Evolutionary conservation across 148 eudicot genomes (phyloP).

Genomic region (Rhododendron ovatum): DNA sequence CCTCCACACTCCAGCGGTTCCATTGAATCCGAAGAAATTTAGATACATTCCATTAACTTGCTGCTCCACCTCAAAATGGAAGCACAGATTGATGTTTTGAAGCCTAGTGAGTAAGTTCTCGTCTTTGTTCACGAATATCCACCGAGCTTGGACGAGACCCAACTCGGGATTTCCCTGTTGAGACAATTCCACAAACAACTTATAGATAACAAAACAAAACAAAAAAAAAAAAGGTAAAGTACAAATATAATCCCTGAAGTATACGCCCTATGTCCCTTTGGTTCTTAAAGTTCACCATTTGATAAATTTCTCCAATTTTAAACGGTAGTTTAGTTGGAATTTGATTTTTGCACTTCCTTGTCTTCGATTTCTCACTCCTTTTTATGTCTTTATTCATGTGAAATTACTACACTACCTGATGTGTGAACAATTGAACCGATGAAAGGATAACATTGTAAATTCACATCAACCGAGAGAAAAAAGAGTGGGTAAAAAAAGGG

Average conservation of each 20-base stretch:
- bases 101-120: constrained; percentile 62
- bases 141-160: constrained; percentile 62
- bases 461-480: background rate
- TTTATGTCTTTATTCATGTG: background rate
- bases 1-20: constrained; percentile 72
- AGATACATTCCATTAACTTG: constrained; percentile 59
- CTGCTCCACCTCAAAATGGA: constrained; percentile 73
- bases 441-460: background rate
- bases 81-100: constrained; percentile 59
- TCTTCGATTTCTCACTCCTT: background rate
- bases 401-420: background rate
- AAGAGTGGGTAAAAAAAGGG: background rate
- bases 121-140: constrained; percentile 63
- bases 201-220: background rate
- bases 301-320: background rate
- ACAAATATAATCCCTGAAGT: background rate
- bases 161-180: constrained; percentile 50
- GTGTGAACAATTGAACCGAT: background rate
- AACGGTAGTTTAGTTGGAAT: background rate
- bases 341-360: background rate
- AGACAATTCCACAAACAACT: background rate
- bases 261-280: background rate
- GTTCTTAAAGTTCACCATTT: background rate
- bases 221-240: background rate
- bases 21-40: constrained; percentile 64